Conservation (phyloP, 2,329 filamentous ascomycete genomes). For the Capronia americana region DNA sequence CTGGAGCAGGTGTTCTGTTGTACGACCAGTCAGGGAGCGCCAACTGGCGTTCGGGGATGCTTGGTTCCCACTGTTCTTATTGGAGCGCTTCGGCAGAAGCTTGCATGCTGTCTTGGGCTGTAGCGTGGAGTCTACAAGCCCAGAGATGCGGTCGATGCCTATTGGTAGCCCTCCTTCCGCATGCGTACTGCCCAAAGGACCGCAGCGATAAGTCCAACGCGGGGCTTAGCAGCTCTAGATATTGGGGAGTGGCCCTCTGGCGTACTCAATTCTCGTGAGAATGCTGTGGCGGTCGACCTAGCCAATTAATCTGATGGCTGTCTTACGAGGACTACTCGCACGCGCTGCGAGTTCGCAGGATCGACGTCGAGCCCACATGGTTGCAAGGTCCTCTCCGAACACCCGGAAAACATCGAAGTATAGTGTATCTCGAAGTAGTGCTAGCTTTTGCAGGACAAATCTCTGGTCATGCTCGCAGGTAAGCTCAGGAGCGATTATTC, state of each 20-base stretch:
- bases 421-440: background rate
- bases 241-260: background rate
- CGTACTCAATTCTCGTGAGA: background rate
- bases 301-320: conserved; percentile 5
- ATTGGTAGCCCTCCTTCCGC: background rate
- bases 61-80: background rate
- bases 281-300: background rate
- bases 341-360: background rate
- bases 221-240: background rate
- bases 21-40: background rate
- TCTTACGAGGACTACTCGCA: background rate
- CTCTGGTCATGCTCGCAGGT: background rate
- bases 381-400: conserved; percentile 10
- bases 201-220: background rate
- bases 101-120: background rate
- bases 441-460: conserved; percentile 8
- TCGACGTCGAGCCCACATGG: background rate
- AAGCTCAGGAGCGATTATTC: conserved; percentile 8
- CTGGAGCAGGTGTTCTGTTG: background rate
- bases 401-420: conserved; percentile 10
- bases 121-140: background rate
- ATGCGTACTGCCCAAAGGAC: background rate
- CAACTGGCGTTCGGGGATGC: background rate
- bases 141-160: background rate
- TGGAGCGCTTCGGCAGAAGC: background rate